phyloP scores from a whole-genome alignment of 177 flowering plant genomes.

The Vitis hybrid region DNA sequence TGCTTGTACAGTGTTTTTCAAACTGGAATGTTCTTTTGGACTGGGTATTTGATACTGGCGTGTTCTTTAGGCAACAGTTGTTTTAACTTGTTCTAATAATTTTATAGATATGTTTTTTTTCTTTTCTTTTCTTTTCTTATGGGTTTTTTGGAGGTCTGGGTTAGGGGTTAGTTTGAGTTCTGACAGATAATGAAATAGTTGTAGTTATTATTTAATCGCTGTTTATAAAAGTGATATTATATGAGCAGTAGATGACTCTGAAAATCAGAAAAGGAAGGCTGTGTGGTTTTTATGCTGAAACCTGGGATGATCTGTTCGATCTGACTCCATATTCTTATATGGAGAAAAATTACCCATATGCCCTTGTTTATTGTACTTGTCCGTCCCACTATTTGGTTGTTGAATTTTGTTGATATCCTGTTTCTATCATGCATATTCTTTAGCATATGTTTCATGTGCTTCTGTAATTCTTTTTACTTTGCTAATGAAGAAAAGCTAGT shows the following conservation, averaged over 20 bases:
- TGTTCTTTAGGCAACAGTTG: conserved; percentile 6
- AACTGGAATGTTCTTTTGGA: background rate
- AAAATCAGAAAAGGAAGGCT: conserved; percentile 10
- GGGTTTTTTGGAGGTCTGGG: background rate
- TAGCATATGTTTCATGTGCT: background rate
- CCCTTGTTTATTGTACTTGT: conserved; percentile 21
- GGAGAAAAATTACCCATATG: conserved; percentile 21
- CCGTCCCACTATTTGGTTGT: conserved; percentile 7
- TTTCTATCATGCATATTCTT: background rate
- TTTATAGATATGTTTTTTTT: background rate
- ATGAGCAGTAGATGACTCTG: conserved; percentile 5
- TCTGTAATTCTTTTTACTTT: background rate
- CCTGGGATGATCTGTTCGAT: conserved; percentile 17
- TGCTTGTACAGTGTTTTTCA: background rate
- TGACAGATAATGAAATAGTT: conserved; percentile 5
- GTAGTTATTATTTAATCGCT: background rate
- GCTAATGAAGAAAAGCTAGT: no score
- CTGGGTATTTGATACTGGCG: background rate
- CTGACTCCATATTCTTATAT: conserved; percentile 5
- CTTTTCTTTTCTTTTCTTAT: background rate
- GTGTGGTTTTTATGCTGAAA: conserved; percentile 16
- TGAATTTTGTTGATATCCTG: background rate
- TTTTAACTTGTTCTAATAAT: conserved; percentile 6
- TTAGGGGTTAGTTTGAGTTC: background rate
- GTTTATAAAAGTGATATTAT: background rate